phyloP scores from a whole-genome alignment of 2,329 filamentous ascomycete genomes.

The Metarhizium humberi region DNA sequence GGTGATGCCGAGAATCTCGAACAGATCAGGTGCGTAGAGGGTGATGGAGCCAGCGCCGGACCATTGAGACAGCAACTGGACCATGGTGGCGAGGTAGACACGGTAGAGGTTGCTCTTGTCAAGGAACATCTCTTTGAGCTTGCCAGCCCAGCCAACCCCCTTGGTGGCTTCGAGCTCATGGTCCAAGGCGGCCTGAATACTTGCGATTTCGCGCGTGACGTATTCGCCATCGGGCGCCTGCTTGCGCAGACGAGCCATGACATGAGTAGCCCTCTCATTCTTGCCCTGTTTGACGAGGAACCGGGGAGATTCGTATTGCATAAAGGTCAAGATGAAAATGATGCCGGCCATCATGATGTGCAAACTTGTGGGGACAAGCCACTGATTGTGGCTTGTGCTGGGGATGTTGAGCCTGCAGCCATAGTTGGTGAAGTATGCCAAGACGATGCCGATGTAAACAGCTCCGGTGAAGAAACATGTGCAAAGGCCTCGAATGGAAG shows the following conservation, averaged over 20 bases:
- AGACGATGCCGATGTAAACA: slow-evolving; percentile 69
- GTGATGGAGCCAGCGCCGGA: slow-evolving; percentile 66
- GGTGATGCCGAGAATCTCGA: slow-evolving; percentile 60
- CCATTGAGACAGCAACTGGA: slow-evolving; percentile 68
- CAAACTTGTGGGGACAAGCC: slow-evolving; percentile 62
- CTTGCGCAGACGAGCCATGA: slow-evolving; percentile 49
- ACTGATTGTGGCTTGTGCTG: slow-evolving; percentile 36
- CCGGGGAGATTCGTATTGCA: slow-evolving; percentile 61
- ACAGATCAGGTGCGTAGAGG: slow-evolving; percentile 66
- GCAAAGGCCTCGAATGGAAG: slow-evolving; percentile 61
- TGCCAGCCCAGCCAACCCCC: slow-evolving; percentile 54
- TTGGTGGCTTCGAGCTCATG: slow-evolving; percentile 63
- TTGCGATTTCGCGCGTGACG: slow-evolving; percentile 49
- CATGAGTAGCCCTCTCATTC: slow-evolving; percentile 45
- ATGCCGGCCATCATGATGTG: slow-evolving; percentile 70
- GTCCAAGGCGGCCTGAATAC: slow-evolving; percentile 57
- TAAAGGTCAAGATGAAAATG: slow-evolving; percentile 60
- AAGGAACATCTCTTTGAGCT: slow-evolving; percentile 59
- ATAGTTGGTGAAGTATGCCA: slow-evolving; percentile 70
- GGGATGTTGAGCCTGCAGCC: slow-evolving; percentile 43
- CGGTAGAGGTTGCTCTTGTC: slow-evolving; percentile 64
- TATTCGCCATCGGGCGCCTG: slow-evolving; percentile 52
- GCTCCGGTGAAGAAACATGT: slow-evolving; percentile 45
- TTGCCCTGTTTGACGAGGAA: slow-evolving; percentile 59
- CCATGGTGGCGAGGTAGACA: slow-evolving; percentile 57